Evolutionary conservation across 495 filamentous ascomycete species (phyloP), one percentile per base, ranked within the genome.

Genomic region (Pseudomonodictys pantanalensis): DNA sequence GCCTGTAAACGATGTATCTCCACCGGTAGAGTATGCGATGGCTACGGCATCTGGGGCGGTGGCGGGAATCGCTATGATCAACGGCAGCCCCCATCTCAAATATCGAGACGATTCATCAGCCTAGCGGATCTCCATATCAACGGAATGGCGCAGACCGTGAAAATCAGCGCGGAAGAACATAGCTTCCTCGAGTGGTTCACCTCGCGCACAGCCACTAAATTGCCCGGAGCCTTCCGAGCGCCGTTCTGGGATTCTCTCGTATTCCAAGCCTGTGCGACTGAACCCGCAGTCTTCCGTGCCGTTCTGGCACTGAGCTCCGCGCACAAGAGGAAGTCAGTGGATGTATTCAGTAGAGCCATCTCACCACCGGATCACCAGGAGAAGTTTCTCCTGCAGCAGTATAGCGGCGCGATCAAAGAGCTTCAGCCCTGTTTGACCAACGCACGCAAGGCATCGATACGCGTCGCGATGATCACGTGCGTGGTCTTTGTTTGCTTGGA

Each of bases 401-500:
- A 80, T 52, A 75, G 52, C 67, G 75, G 71, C 55, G 75, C 78
- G 5, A 79, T 80, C 33, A 42, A 46, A 1, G 44, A 69, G 56
- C 73, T 81, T n/a, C 71, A 71, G n/a, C 63, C 57, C 30, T 62
- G 68, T 49, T 60, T 66, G 28, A 56, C 44, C 47, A 50, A 49
- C 50, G 49, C 48, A n/a, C 59, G 60, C 33, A 54, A 18, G 32
- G 33, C 56, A 5, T 66, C 71, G 2, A 33, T 52, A 12, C 69
- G 57, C 7, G 48, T 79, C 28, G 74, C 76, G 35, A 73, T 87
- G 26, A 72, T 81, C 41, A 73, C 79, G 10, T 87, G 84, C 62
- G 64, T 82, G 18, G 48, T 85, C 1, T 85, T 86, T 62, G 73
- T 78, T 52, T 78, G 76, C 50, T 76, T 82, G 48, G 83, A 86